A percentile compares a stretch with the other conserved stretches of the same genome.
Evolutionary conservation across 2,329 filamentous ascomycete species (phyloP).

Genomic region (Botrytis elliptica): DNA sequence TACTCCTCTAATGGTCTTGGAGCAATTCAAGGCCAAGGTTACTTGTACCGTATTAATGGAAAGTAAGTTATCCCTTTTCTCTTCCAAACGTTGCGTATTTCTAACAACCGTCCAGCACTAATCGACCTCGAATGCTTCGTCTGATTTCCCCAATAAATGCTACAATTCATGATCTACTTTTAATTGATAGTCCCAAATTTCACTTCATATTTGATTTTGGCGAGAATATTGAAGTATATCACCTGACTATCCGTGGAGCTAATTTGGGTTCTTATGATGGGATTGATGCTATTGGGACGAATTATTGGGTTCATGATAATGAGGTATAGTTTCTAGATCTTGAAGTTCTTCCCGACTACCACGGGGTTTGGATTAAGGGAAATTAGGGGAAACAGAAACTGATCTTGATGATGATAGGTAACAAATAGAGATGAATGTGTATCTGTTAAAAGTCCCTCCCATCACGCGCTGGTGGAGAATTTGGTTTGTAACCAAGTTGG

Average conservation of each 20-base stretch:
- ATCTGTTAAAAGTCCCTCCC: conserved; percentile 41
- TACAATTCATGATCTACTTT: conserved; percentile 32
- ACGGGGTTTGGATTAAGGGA: too few relatives aligned
- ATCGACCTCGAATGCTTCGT: conserved; percentile 30
- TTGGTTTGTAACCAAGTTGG: conserved; percentile 42
- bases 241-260: conserved; percentile 42
- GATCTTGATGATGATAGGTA: background rate
- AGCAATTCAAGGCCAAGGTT: conserved; percentile 53
- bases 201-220: conserved; percentile 42
- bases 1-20: conserved; percentile 53
- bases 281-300: conserved; percentile 40
- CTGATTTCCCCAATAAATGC: conserved; percentile 27
- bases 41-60: conserved; percentile 41
- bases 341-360: background rate
- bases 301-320: conserved; percentile 42
- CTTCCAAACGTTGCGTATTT: conserved; percentile 38
- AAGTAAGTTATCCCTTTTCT: conserved; percentile 4
- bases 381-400: background rate
- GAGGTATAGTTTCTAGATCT: conserved; percentile 28
- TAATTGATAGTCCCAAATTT: conserved; percentile 39
- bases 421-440: conserved; percentile 44
- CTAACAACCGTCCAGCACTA: conserved; percentile 39
- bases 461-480: conserved; percentile 41
- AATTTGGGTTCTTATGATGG: conserved; percentile 43
- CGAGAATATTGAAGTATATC: conserved; percentile 42